Evolutionary conservation across 148 eudicot genomes (phyloP), one percentile per base, ranked within the genome.

Genomic region (Polygonum maritimum): DNA sequence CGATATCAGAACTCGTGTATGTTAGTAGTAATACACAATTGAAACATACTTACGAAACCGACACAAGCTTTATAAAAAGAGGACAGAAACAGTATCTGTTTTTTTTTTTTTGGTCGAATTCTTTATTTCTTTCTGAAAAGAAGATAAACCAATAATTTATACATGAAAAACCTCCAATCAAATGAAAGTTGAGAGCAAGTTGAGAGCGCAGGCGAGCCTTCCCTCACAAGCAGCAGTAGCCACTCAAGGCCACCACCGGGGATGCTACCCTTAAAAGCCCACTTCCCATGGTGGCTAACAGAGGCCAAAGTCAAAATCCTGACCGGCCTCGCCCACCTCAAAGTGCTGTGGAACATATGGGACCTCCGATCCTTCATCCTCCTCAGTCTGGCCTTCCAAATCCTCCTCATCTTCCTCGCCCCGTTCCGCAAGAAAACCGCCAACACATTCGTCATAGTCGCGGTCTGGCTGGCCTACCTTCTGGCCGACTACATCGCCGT

Each of bases 391-490:
- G 54, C 65, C 15, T 74, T 85, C 1, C 88, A 85, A 21, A 22
- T 78, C 33, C 75, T 81, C 47, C 80, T 82, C 22, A 71, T 81
- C 48, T 31, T 81, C 33, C 35, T 65, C 26, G 83, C 85, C 13
- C 77, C 87, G 1, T 48, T 78, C 33, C 71, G 89, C 51, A 84
- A 84, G 73, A 48, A 80, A 31, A 74, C 58, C 13, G 52, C 82
- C n/a, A 80, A 71, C 41, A 48, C 15, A 11, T 18, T 60, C 48
- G 10, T 85, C 7, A 31, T 77, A 38, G 49, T 76, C 16, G 69
- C 80, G 7, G 40, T 85, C 36, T 87, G 90, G 87, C 26, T 83
- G 4, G 84, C 87, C 5, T 80, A 82, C 78, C 73, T 84, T 75
- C 69, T 83, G 22, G 87, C 87, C 1, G 88, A 83, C 31, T 74